Evolutionary conservation across 768 basidiomycete species (phyloP).

Genomic region (Flagelloscypha sp.): DNA sequence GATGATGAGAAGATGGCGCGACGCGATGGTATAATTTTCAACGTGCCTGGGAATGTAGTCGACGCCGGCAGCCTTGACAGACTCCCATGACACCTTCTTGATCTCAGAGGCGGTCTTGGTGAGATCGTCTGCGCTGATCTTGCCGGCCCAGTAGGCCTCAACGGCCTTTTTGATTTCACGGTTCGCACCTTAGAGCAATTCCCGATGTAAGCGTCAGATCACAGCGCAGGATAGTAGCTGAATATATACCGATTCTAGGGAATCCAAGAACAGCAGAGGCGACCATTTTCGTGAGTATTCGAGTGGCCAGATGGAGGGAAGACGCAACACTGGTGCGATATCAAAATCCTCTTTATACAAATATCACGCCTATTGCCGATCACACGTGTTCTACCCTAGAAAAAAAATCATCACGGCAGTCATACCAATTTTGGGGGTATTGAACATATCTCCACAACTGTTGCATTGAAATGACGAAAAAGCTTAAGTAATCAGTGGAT

Average conservation of each 20-base stretch:
- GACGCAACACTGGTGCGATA: no score
- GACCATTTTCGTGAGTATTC: no score
- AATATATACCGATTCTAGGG: conserved; percentile 72
- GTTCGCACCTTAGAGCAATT: conserved; percentile 58
- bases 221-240: not conserved
- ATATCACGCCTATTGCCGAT: no score
- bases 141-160: conserved; percentile 97
- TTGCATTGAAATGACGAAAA: no score
- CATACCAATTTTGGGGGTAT: no score
- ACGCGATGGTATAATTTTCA: conserved; percentile 9
- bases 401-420: no score
- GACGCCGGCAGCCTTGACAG: conserved; percentile 77
- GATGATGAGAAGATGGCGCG: conserved; percentile 12
- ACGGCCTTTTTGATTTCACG: conserved; percentile 97
- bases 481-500: no score
- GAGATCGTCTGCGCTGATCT: conserved; percentile 80
- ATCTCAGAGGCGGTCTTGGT: conserved; percentile 81
- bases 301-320: no score
- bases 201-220: conserved; percentile 4
- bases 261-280: conserved; percentile 83
- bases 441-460: no score
- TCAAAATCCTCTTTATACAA: no score
- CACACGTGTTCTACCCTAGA: no score
- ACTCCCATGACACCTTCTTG: conserved; percentile 82
- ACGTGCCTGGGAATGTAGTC: conserved; percentile 86